Base-by-base conservation (phyloP, 2,329 filamentous ascomycete genomes). In the Fulvia fulva region DNA sequence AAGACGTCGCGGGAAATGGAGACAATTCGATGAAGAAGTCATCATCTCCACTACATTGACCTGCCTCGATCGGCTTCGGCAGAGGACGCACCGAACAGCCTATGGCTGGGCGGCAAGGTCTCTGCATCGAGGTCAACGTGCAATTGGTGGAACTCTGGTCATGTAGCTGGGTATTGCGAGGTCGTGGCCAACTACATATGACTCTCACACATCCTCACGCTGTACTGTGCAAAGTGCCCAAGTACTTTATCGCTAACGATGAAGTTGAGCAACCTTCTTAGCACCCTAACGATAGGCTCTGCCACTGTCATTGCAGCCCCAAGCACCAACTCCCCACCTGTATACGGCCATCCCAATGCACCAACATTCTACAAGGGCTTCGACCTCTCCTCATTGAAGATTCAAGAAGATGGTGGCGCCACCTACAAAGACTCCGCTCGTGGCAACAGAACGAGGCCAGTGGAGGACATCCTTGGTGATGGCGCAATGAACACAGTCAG, bases 351-450 rank as follows among this genome's bases (percentile, higher is more conserved):
- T 11, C 21, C 14, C 37, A 41, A 19, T n/a, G 37, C 44, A 46
- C 59, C 65, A 32, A 67, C 61, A 55, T 71, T 70, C 56, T 76
- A 73, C 63, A 71, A 74, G 61, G 75, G 75, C 19, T 70, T 73
- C 62, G 75, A 77, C 55, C 65, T 77, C 1, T 74, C 71, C 19
- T 76, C 74, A 0, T 61, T 76, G 8, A 67, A 69, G 44, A 73
- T 71, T 44, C 57, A 72, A 14, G 73, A 76, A 64, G 68, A 73
- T 26, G 69, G 66, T 4, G 74, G 74, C 4, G 68, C 62, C 4
- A 65, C 72, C 12, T 78, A 70, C 66, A 72, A 73, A 61, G 75
- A 77, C 52, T 72, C 71, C n/a, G 56, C 63, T 19, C 61, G 65
- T 1, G 53, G 69, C 51, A 77, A 78, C 56, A 55, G 56, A 22